Evolutionary conservation across 371 early-diverging fungal species (phyloP).

Genomic region (Zopfochytrium polystomum): DNA sequence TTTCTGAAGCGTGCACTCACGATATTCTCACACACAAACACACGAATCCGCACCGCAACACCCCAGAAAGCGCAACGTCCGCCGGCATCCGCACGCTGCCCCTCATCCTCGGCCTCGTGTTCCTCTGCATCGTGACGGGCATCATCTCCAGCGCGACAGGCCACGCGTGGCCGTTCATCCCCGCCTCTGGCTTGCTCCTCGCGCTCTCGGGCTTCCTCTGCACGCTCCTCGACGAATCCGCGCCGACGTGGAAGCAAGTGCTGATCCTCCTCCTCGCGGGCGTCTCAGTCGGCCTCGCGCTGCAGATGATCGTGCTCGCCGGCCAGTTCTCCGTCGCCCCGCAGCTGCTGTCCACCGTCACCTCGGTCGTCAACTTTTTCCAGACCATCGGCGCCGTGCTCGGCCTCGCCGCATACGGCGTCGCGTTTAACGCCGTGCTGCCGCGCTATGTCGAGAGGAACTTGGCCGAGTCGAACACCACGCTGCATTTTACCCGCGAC

Average conservation of each 20-base stretch:
- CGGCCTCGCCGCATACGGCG: too few species aligned
- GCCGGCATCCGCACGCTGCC: slow-evolving; percentile 62
- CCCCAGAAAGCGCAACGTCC: slow-evolving; percentile 55
- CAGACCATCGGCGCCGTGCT: too few species aligned
- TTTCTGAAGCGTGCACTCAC: too few species aligned
- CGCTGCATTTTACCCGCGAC: not conserved
- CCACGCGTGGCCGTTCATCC: too few species aligned
- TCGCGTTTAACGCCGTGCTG: slow-evolving; percentile 11
- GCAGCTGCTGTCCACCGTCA: slow-evolving; percentile 1
- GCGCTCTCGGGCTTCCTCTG: slow-evolving; percentile 33
- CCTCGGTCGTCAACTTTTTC: too few species aligned
- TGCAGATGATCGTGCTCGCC: slow-evolving; percentile 5
- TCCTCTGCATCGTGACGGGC: slow-evolving; percentile 52
- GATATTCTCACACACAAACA: too few species aligned
- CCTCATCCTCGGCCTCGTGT: slow-evolving; percentile 49
- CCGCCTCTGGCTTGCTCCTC: slow-evolving; percentile 30
- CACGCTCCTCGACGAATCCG: too few species aligned
- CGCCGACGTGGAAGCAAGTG: too few species aligned
- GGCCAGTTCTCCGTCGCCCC: slow-evolving; percentile 10
- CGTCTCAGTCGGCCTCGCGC: not conserved
- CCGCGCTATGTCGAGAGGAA: not conserved
- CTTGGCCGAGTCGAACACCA: slow-evolving; percentile 10
- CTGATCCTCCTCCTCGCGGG: slow-evolving; percentile 11
- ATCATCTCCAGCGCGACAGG: too few species aligned
- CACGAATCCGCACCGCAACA: too few species aligned